Base-by-base conservation (phyloP, 192 early-diverging fungal species). In the Oehlia diaphana region DNA sequence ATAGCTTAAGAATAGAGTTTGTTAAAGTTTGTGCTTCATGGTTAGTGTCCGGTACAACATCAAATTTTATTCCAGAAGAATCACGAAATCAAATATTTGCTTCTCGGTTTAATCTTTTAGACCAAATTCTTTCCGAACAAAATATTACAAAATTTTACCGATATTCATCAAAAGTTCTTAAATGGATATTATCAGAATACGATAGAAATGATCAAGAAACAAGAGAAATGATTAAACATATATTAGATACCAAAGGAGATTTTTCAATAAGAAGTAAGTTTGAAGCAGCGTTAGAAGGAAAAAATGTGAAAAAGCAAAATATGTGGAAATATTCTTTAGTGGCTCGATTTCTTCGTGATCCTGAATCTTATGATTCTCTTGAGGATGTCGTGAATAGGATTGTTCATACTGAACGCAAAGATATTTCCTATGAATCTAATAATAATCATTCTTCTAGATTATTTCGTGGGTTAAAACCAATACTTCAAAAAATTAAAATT, bases 1-100 rank as follows among this genome's bases (percentile, higher is more conserved):
- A 37, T 21, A 31, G n/a, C 3, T 75, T 75, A 47, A 37, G 28
- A 19, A 61, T 75, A 33, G 74, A 75, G 7, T 75, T 37, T 31
- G 61, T 75, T n/a, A 75, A 75, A 75, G 74, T 75, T 26, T 50
- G 74, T 47, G 44, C 74, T 50, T 75, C 74, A 21, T 75, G 74
- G 74, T 53, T 75, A 26, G 33, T 75, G 28, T 75, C 74, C 21
- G 74, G 74, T 28, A 35, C 44, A 28, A 53, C 69, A 53, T 53
- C 49, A 6, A 42, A 75, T 31, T 71, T 58, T 58, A 69, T 37
- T 39, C 16, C 74, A 8, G 37, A 42, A 13, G 39, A 37, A 21
- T 39, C 69, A 19, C 39, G 33, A 37, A n/a, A 31, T 39, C 44
- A 75, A 75, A 75, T 75, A 35, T 75, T 53, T 19, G 13, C 33